These are phyloP conservation scores for Galeopsis tetrahit DNA, from an alignment of 257 asterid genomes.

Conservation along the genomic window DNA sequence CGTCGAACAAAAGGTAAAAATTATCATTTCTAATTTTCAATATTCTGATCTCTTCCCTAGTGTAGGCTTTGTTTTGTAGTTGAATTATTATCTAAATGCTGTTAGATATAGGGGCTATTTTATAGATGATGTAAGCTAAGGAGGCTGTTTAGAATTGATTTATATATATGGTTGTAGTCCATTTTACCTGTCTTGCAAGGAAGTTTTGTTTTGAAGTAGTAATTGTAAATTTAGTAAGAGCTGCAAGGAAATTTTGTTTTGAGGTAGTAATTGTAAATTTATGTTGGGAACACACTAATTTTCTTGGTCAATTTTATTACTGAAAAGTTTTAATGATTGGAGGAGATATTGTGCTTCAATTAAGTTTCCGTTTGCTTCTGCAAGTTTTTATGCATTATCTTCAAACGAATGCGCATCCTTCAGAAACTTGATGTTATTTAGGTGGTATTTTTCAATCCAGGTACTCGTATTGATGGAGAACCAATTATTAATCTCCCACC, in stretches of 20 bases:
- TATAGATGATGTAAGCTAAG: constrained; percentile 14
- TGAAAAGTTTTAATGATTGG: neutral
- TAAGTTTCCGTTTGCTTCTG: constrained; percentile 16
- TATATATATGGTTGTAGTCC: constrained; percentile 10
- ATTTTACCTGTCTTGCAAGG: neutral
- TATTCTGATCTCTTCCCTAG: constrained; percentile 9
- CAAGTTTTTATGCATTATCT: constrained; percentile 4
- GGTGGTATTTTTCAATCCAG: constrained; percentile 45
- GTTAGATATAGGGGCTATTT: neutral
- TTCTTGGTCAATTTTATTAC: neutral
- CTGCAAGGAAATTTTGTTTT: neutral
- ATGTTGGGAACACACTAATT: neutral
- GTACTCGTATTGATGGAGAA: constrained; percentile 84
- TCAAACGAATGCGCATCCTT: constrained; percentile 19
- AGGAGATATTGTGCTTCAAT: constrained; percentile 16
- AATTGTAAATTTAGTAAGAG: neutral
- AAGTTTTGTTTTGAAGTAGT: neutral
- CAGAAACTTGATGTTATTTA: constrained; percentile 32
- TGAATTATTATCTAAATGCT: constrained; percentile 1
- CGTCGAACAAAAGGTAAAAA: constrained; percentile 89
- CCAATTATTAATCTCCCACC: constrained; percentile 90
- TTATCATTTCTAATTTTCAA: constrained; percentile 19
- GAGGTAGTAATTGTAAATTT: neutral
- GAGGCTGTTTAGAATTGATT: constrained; percentile 12
- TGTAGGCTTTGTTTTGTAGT: neutral